A percentile compares a stretch with the other conserved stretches of the same genome.
Evolutionary conservation across 805 yeast species (phyloP).

Genomic region (Saccharomycopsis selenospora): DNA sequence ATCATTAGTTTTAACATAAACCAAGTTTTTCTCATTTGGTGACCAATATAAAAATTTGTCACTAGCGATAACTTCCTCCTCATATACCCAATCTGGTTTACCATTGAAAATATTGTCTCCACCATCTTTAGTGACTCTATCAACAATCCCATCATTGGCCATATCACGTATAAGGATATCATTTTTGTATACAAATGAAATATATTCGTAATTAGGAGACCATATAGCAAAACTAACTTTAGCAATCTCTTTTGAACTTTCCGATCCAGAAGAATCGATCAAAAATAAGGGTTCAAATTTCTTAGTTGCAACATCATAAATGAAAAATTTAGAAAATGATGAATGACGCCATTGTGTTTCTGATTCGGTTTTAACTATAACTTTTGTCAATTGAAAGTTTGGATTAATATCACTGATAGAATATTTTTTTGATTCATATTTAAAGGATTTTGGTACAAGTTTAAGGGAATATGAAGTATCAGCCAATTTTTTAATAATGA

Average conservation of each 20-base stretch:
- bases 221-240: slow-evolving; percentile 49
- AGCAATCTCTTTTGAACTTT: slow-evolving; percentile 24
- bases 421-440: slow-evolving; percentile 35
- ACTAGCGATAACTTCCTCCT: slow-evolving; percentile 74
- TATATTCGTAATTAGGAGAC: slow-evolving; percentile 51
- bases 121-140: slow-evolving; percentile 64
- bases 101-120: slow-evolving; percentile 70
- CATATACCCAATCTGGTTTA: slow-evolving; percentile 91
- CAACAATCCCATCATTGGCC: slow-evolving; percentile 25
- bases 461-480: slow-evolving; percentile 24
- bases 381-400: slow-evolving; percentile 40
- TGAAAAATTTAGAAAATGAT: slow-evolving; percentile 51
- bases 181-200: slow-evolving; percentile 50
- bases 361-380: slow-evolving; percentile 48
- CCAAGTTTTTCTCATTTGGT: slow-evolving; percentile 55
- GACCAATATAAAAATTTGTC: slow-evolving; percentile 87
- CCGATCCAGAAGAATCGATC: slow-evolving; percentile 18
- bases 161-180: slow-evolving; percentile 46
- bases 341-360: slow-evolving; percentile 65
- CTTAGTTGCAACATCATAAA: slow-evolving; percentile 41
- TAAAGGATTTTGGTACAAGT: slow-evolving; percentile 31
- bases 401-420: slow-evolving; percentile 36
- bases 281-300: slow-evolving; percentile 28
- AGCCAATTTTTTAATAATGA: slow-evolving; percentile 29
- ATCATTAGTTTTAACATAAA: slow-evolving; percentile 65